Base-by-base conservation (phyloP, 768 basidiomycete species). In the Collybiopsis confluens region DNA sequence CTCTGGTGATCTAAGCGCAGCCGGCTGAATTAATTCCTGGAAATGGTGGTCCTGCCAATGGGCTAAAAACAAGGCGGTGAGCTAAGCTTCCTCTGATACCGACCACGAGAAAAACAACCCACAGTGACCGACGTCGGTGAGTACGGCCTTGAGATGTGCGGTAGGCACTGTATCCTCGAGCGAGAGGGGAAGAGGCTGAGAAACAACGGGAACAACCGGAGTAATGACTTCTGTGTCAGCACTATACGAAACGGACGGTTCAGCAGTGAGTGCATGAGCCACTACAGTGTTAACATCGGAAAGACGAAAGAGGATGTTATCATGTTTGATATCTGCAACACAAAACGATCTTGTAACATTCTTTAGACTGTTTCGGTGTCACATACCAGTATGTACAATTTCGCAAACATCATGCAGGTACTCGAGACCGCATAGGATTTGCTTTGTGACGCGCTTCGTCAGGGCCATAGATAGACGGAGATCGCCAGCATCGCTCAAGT, bases 391-490 rank as follows among this genome's bases (percentile, higher is more conserved):
- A 57, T 42, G 46, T 24, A 58, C 59, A 28, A 59, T 48, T 13
- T 45, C 40, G 41, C 62, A 61, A 48, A 58, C 57, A 18, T 70
- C 69, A 61, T 82, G 80, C 35, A 81, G 70, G 61, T 77, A 80
- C 58, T 79, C 76, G 52, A 82, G 67, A 27, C 76, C 79, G 48
- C 75, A 67, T 28, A 81, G 65, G 20, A 81, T 67, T 57, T 82
- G 79, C 62, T 27, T 54, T 2, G 59, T 48, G 20, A 63, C 45
- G 13, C 10, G 21, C 35, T 60, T 60, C 21, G 55, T 51, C 7
- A 57, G 33, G 8, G 23, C 23, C 35, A 60, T 41, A 20, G 60
- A 58, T 20, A 60, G 45, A 8, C 45, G 47, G 13, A 18, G 26
- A 52, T 23, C 54, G 24, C 30, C 35, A 53, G 44, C 54, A 42